Percentiles rank a stretch among this genome's conserved stretches.
These are phyloP conservation scores for Glycyrrhiza uralensis DNA, from an alignment of 306 rosid genomes.

Conservation along the genomic window DNA sequence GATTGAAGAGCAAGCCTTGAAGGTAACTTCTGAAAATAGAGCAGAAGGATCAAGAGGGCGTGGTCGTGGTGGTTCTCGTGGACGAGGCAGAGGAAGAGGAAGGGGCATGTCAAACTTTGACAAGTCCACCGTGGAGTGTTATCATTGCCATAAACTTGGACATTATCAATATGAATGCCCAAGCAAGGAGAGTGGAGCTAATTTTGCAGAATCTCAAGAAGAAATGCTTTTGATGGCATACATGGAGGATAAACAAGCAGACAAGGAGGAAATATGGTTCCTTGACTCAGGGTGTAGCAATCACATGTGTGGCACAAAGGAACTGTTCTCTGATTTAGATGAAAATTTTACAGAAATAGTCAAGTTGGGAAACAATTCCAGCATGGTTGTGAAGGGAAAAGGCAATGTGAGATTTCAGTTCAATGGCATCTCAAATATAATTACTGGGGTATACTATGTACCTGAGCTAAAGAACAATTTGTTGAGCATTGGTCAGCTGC, in stretches of 20 bases:
- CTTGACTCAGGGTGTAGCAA: not conserved
- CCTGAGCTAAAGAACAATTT: not conserved
- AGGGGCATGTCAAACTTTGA: not conserved
- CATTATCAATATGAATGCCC: not conserved
- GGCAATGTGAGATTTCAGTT: not conserved
- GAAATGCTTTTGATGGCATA: not conserved
- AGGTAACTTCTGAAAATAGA: not conserved
- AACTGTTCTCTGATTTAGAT: not conserved
- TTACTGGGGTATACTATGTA: not conserved
- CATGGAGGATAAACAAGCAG: not conserved
- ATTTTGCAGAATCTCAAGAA: not conserved
- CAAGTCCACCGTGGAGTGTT: not conserved
- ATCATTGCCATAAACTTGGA: not conserved
- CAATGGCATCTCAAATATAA: not conserved
- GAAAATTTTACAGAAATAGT: not conserved
- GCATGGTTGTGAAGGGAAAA: not conserved
- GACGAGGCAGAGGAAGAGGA: not conserved
- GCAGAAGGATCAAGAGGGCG: not conserved
- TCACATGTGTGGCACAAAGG: not conserved
- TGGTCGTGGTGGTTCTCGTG: not conserved
- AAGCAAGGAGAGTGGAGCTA: not conserved
- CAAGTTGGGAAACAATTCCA: not conserved
- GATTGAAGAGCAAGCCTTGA: not conserved
- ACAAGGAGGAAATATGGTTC: not conserved
- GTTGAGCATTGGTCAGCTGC: not conserved